Base-by-base conservation (phyloP, 345 rosid species). In the Cardamine occulta region DNA sequence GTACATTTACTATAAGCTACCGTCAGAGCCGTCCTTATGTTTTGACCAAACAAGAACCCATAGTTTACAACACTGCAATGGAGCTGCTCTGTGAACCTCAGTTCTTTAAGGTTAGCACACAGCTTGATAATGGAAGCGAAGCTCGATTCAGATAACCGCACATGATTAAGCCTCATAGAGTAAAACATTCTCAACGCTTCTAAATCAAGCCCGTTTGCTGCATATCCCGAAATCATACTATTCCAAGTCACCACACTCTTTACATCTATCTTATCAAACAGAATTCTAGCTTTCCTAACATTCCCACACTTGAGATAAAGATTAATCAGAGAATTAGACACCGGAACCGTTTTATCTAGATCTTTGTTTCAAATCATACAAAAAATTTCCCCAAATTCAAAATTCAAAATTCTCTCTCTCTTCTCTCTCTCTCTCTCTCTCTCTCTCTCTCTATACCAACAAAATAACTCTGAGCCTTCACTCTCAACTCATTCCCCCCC, bases 231-330 rank as follows among this genome's bases (percentile, higher is more conserved):
- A 63, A 93, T 80, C 85, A 91, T 86, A 76, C 88, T 84, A 48
- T 93, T 91, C 97, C 98, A 93, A 19, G 90, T 82, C 48, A 93
- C 84, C 0, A 78, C 82, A 79, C 82, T 81, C 86, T 85, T 87
- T 57, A 80, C 79, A 12, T 59, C 77, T 79, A 82, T 80, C n/a
- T 58, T 55, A 54, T 88, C 87, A 64, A 93, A 91, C 70, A 93
- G 78, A 66, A 80, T 69, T 67, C 85, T 83, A 40, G 93, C 96
- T 57, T 84, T 81, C 75, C 70, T 44, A 77, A 86, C 72, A 81
- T 78, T 80, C 67, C 92, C 86, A 4, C 83, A 86, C 54, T 88
- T 88, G 23, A 85, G 75, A 81, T 93, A 91, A 80, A 91, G 74
- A 66, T 74, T 88, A 49, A 93, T 87, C 87, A 91, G 75, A 68